Evolutionary conservation across 108 stramenopile genomes (phyloP).

Genomic region (Stephanodiscus triporus): DNA sequence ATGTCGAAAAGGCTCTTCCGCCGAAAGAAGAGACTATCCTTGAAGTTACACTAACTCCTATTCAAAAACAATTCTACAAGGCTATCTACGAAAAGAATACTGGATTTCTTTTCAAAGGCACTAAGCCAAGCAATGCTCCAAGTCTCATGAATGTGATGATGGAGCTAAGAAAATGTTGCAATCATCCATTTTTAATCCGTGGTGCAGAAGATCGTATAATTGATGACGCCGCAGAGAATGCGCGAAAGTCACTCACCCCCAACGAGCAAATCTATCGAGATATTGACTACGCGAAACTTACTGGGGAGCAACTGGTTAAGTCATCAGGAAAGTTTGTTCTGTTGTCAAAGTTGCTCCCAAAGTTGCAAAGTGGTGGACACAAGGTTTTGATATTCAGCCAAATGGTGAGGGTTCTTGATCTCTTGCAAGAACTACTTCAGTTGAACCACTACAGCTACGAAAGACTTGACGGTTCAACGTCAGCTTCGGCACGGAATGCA

Average conservation of each 20-base stretch:
- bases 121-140: constrained; percentile 83
- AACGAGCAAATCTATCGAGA: constrained; percentile 22
- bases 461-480: constrained; percentile 89
- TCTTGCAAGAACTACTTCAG: constrained; percentile 91
- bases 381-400: constrained; percentile 94
- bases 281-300: constrained; percentile 65
- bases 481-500: constrained; percentile 82
- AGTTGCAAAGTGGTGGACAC: constrained; percentile 89
- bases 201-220: constrained; percentile 89
- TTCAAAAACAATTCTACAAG: constrained; percentile 97
- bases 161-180: constrained; percentile 97
- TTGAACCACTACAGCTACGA: constrained; percentile 82
- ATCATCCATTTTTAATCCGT: constrained; percentile 88
- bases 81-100: constrained; percentile 97
- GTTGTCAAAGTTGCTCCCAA: constrained; percentile 87
- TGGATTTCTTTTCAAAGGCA: constrained; percentile 81
- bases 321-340: constrained; percentile 91
- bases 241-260: constrained; percentile 31
- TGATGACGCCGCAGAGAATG: constrained; percentile 65
- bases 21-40: constrained; percentile 98
- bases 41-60: constrained; percentile 93
- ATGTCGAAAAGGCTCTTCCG: constrained; percentile 95
- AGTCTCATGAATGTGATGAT: constrained; percentile 97
- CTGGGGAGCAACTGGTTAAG: constrained; percentile 86
- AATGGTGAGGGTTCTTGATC: constrained; percentile 92